Percentiles rank a stretch among this genome's conserved stretches.
These are phyloP conservation scores for Psilocybe mexicana DNA, from an alignment of 1,284 basidiomycete species.

Conservation along the genomic window DNA sequence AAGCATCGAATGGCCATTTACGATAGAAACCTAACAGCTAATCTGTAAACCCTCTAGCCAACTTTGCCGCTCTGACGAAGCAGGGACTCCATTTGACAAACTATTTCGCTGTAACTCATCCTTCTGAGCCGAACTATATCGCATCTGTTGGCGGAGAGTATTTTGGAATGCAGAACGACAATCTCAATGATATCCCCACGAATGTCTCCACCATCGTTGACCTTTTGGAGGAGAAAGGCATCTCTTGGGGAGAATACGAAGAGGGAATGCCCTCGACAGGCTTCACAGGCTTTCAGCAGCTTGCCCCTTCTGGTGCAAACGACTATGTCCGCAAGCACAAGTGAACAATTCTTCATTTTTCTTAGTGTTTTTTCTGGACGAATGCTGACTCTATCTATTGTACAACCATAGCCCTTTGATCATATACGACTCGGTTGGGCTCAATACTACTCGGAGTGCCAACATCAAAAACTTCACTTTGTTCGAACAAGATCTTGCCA, in stretches of 20 bases:
- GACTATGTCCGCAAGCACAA: slow-evolving; percentile 66
- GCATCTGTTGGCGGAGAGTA: slow-evolving; percentile 55
- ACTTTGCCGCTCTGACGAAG: slow-evolving; percentile 49
- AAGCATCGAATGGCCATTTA: not conserved
- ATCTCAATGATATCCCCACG: slow-evolving; percentile 24
- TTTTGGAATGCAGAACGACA: slow-evolving; percentile 55
- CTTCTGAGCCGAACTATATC: slow-evolving; percentile 66
- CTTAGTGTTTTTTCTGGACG: not conserved
- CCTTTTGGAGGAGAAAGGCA: slow-evolving; percentile 58
- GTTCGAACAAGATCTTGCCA: slow-evolving; percentile 53
- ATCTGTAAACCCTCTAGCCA: slow-evolving; percentile 14
- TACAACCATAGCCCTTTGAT: slow-evolving; percentile 39
- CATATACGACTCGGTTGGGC: slow-evolving; percentile 51
- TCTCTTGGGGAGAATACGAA: slow-evolving; percentile 58
- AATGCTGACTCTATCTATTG: not conserved
- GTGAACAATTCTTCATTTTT: slow-evolving; percentile 2
- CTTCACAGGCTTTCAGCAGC: slow-evolving; percentile 40
- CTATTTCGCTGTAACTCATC: slow-evolving; percentile 62
- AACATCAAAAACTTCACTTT: slow-evolving; percentile 70
- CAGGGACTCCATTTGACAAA: slow-evolving; percentile 54
- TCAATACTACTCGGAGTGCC: slow-evolving; percentile 40
- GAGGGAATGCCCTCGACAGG: slow-evolving; percentile 64
- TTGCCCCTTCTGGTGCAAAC: slow-evolving; percentile 34
- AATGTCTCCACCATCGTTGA: slow-evolving; percentile 62
- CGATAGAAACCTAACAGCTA: not conserved